Evolutionary conservation across 1,284 basidiomycete genomes (phyloP).

Genomic region (Papiliotrema flavescens): DNA sequence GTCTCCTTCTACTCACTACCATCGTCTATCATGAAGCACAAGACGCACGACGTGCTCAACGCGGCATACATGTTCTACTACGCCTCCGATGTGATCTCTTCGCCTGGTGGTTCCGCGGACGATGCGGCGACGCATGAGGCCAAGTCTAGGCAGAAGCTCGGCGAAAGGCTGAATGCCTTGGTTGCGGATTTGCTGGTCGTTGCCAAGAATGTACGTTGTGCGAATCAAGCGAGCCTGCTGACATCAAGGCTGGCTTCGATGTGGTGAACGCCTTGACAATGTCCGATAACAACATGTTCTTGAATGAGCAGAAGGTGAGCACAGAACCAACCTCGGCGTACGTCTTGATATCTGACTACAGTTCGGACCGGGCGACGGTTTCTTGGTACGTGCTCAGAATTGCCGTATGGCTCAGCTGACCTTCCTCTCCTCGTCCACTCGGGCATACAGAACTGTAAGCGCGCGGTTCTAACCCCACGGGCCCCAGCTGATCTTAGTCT

Average conservation of each 20-base stretch:
- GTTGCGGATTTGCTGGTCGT: conserved; percentile 74
- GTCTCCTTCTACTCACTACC: conserved; percentile 97
- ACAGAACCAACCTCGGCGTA: neutral
- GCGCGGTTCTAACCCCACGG: too few relatives aligned
- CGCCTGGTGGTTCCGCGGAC: conserved; percentile 30
- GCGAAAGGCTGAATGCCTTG: conserved; percentile 67
- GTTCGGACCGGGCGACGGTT: conserved; percentile 88
- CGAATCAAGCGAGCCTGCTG: neutral
- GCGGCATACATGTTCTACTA: conserved; percentile 59
- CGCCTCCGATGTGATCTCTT: conserved; percentile 47
- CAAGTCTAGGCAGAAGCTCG: conserved; percentile 62
- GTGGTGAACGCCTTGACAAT: conserved; percentile 93
- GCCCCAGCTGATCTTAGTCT: too few relatives aligned
- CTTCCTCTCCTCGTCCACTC: neutral
- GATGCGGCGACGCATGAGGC: conserved; percentile 46
- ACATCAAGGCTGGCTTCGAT: conserved; percentile 71
- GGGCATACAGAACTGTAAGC: conserved; percentile 34
- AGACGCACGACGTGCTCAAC: conserved; percentile 49
- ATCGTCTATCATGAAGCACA: conserved; percentile 56
- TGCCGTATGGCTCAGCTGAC: neutral
- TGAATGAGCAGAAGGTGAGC: conserved; percentile 74
- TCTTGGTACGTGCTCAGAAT: conserved; percentile 52
- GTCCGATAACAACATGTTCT: conserved; percentile 85
- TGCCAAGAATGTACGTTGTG: conserved; percentile 57
- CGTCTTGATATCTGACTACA: conserved; percentile 45